Evolutionary conservation across 768 basidiomycete genomes (phyloP), one percentile per base, ranked within the genome.

Genomic region (Podaxis sp.): DNA sequence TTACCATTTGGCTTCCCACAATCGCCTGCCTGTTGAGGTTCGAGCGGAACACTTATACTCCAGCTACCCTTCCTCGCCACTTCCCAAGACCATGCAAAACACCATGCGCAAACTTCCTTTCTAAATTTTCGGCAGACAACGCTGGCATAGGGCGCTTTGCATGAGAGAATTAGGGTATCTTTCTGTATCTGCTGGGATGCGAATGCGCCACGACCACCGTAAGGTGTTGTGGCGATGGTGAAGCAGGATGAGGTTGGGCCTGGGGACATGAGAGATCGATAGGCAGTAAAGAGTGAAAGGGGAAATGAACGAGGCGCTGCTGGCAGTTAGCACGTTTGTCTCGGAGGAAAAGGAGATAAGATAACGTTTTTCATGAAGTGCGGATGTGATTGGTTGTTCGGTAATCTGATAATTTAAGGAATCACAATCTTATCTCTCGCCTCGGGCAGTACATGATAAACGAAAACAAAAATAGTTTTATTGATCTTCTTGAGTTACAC

Each of bases 101-200:
- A 90, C 68, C 82, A 75, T 10, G 80, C 83, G 66, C 88, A 90
- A 52, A 88, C 86, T 69, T 88, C 87, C 70, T 84, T 86, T 44
- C 86, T 79, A 66, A 87, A 89, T 64, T 82, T 81, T 67, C 81
- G 84, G 71, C 83, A 83, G 56, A 90, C 77, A 37, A 86, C 85
- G 55, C 78, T 79, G 0, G 82, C 78, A 67, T 85, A 88, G 0
- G 88, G 88, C 4, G 72, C 72, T 53, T 76, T 63, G 60, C 81
- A 80, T 24, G 73, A 72, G 58, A 82, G 75, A 48, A 88, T 69
- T 26, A 75, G 74, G 8, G 80, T 80, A 56, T 78, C 77, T 44
- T 77, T 75, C 3, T 76, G 73, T 59, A 86, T 80, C 41, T 70
- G 59, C 36, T 70, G 66, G 12, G 67, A 76, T 10, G 86, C 80